Percentiles rank a stretch among this genome's conserved stretches.
These are phyloP conservation scores for Talaromyces sp. DNA, from an alignment of 2,329 filamentous ascomycete species.

Conservation along the genomic window DNA sequence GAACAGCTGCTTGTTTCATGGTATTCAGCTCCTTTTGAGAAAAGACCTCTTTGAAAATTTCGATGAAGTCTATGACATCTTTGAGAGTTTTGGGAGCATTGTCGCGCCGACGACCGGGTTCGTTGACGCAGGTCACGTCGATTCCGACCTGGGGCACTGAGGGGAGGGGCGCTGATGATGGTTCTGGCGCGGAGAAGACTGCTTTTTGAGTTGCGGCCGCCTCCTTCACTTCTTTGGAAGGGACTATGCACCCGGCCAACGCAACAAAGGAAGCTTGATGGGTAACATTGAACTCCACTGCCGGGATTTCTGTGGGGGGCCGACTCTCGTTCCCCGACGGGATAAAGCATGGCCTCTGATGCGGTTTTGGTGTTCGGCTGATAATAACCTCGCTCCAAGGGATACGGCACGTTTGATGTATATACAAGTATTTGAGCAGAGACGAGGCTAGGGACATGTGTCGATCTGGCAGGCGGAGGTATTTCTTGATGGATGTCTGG, in stretches of 20 bases:
- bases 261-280: conserved; percentile 63
- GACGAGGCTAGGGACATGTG: conserved; percentile 61
- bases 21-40: conserved; percentile 52
- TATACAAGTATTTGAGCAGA: conserved; percentile 59
- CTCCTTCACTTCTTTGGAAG: not conserved
- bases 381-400: conserved; percentile 58
- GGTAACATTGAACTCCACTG: conserved; percentile 62
- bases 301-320: conserved; percentile 22
- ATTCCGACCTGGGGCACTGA: conserved; percentile 50
- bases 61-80: conserved; percentile 56
- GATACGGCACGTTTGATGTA: conserved; percentile 52
- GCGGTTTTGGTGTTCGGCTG: conserved; percentile 48
- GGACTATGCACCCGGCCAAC: conserved; percentile 49
- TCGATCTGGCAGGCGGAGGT: conserved; percentile 54
- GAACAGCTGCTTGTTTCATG: conserved; percentile 45
- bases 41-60: conserved; percentile 60
- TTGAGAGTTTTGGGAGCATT: conserved; percentile 47
- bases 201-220: not conserved
- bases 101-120: conserved; percentile 46
- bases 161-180: conserved; percentile 17
- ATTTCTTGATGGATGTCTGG: conserved; percentile 48
- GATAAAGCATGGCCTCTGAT: conserved; percentile 53
- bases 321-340: conserved; percentile 28
- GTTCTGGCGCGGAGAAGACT: conserved; percentile 10
- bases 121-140: conserved; percentile 62